Conservation (phyloP, 148 eudicot species). For the Vaccinium myrtillus region DNA sequence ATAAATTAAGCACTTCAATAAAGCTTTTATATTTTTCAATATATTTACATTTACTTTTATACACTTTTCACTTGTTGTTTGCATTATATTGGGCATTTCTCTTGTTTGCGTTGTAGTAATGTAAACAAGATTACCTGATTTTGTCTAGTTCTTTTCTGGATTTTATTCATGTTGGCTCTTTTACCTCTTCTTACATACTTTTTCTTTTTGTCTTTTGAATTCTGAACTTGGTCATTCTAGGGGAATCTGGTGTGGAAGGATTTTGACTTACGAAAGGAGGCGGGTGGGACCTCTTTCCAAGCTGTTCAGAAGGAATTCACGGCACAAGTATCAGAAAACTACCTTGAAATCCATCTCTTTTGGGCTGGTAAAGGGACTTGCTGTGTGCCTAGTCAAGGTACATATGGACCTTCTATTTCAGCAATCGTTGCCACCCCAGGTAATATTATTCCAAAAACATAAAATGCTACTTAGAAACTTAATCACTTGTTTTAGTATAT, state of each 20-base stretch:
- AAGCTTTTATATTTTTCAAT: too few relatives aligned
- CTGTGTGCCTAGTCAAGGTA: slow-evolving; percentile 69
- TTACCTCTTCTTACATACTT: not conserved
- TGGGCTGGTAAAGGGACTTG: slow-evolving; percentile 99
- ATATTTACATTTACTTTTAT: too few relatives aligned
- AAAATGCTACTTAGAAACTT: not conserved
- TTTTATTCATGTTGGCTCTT: not conserved
- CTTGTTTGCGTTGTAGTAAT: too few relatives aligned
- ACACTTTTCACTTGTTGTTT: too few relatives aligned
- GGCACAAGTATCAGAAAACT: slow-evolving; percentile 52
- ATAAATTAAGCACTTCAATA: too few relatives aligned
- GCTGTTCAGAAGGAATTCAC: slow-evolving; percentile 49
- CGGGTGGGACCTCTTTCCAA: slow-evolving; percentile 48
- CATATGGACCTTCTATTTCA: slow-evolving; percentile 81
- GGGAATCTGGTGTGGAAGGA: slow-evolving; percentile 52
- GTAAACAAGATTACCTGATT: not conserved
- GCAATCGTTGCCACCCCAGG: slow-evolving; percentile 80
- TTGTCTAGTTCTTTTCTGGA: not conserved
- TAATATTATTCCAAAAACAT: slow-evolving; percentile 17
- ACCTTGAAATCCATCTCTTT: slow-evolving; percentile 81
- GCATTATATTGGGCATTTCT: too few relatives aligned
- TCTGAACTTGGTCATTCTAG: slow-evolving; percentile 25
- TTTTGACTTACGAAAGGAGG: slow-evolving; percentile 68
- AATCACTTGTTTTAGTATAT: not conserved
- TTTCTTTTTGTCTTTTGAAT: not conserved